phyloP scores from a whole-genome alignment of 257 asterid genomes.

The Agastache rugosa region DNA sequence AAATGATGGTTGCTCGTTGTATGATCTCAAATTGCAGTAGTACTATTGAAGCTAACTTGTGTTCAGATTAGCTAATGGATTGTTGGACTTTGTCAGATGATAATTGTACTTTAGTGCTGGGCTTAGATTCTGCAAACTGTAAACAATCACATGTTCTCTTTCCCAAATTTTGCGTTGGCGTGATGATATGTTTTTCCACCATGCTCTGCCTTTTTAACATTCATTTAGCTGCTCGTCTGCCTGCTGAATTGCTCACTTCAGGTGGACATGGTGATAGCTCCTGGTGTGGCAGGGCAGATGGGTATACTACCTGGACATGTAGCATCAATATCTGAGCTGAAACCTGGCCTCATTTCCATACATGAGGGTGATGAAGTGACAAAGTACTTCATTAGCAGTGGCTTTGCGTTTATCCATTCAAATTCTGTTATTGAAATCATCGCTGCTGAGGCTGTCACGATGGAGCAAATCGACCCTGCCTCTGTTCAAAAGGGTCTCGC shows the following conservation, averaged over 20 bases:
- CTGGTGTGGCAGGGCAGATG: conserved; percentile 63
- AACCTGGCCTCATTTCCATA: conserved; percentile 57
- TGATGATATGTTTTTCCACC: neutral
- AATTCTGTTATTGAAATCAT: conserved; percentile 55
- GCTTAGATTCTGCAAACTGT: neutral
- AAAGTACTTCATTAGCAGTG: conserved; percentile 60
- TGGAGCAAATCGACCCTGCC: conserved; percentile 53
- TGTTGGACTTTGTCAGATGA: neutral
- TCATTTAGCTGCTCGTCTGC: neutral
- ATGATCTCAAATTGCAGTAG: neutral
- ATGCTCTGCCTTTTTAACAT: neutral
- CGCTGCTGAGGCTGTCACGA: conserved; percentile 55
- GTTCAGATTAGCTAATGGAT: neutral
- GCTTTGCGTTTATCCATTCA: conserved; percentile 60
- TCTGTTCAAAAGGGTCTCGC: conserved; percentile 49
- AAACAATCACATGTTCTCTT: neutral
- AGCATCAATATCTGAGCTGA: conserved; percentile 60
- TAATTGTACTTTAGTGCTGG: neutral
- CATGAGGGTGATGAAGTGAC: conserved; percentile 55
- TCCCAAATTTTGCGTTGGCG: neutral
- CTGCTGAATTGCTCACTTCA: conserved; percentile 21
- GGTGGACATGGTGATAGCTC: conserved; percentile 68
- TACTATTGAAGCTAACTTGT: neutral
- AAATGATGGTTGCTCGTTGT: neutral
- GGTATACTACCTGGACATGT: conserved; percentile 67